These are phyloP conservation scores for Dioscorea alata DNA, from an alignment of 106 monocot species.

Conservation along the genomic window DNA sequence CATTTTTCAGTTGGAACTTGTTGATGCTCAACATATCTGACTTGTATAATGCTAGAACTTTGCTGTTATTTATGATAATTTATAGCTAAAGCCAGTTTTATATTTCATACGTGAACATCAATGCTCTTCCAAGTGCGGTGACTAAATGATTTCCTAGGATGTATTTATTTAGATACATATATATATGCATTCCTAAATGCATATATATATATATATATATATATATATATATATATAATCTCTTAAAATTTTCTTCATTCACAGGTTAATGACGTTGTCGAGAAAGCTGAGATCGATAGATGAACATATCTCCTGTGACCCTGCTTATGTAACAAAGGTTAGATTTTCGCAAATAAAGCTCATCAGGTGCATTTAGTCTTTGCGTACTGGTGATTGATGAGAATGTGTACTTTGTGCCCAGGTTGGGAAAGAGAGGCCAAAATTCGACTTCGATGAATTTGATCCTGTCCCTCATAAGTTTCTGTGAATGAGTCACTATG, in stretches of 20 bases:
- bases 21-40: too few species aligned
- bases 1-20: too few species aligned
- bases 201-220: neutral
- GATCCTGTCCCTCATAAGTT: constrained; percentile 77
- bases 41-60: too few species aligned
- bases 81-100: neutral
- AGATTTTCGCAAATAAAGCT: neutral
- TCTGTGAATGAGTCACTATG: constrained; percentile 20
- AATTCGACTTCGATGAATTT: constrained; percentile 84
- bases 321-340: constrained; percentile 77
- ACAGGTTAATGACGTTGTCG: constrained; percentile 77
- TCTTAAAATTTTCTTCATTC: neutral
- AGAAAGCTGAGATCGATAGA: constrained; percentile 68
- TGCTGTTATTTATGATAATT: neutral
- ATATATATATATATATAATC: too few species aligned
- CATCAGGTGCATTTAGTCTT: neutral
- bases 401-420: constrained; percentile 13
- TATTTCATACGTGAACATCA: neutral
- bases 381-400: neutral
- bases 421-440: constrained; percentile 67
- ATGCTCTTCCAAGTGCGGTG: too few species aligned
- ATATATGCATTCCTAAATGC: neutral
- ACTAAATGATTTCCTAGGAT: neutral
- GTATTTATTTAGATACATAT: neutral
- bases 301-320: constrained; percentile 85